Evolutionary conservation across 2,329 filamentous ascomycete genomes (phyloP).

Genomic region (Aspergillus awamori): DNA sequence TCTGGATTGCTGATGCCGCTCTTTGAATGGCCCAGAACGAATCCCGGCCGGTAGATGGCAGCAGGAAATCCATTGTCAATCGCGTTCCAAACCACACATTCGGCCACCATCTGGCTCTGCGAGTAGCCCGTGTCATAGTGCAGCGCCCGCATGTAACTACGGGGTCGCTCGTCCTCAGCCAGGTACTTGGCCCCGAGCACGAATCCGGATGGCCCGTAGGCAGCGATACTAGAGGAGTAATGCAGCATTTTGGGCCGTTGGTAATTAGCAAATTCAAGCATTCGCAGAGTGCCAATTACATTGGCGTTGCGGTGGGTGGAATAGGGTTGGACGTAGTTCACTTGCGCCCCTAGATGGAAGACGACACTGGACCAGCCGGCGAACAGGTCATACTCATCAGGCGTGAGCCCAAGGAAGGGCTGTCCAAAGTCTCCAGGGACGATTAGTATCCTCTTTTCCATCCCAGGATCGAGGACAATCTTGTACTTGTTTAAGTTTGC

Average conservation of each 20-base stretch:
- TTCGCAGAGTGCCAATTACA: background rate
- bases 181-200: background rate
- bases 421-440: background rate
- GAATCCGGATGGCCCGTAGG: background rate
- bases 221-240: background rate
- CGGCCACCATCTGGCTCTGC: conserved; percentile 25
- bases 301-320: background rate
- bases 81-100: conserved; percentile 23
- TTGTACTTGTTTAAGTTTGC: background rate
- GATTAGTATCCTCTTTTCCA: background rate
- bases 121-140: conserved; percentile 22
- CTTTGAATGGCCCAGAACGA: conserved; percentile 21
- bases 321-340: background rate
- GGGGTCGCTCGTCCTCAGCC: background rate
- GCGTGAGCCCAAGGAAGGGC: background rate
- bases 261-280: background rate
- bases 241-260: background rate
- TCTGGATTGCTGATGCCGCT: conserved; percentile 22
- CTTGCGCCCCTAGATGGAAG: background rate
- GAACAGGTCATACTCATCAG: background rate
- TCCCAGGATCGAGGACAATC: no score
- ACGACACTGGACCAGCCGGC: background rate
- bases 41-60: conserved; percentile 23
- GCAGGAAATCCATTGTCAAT: conserved; percentile 22
- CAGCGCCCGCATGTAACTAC: background rate